Conservation (phyloP, 2,329 filamentous ascomycete species). For the Orbilia quercus region DNA sequence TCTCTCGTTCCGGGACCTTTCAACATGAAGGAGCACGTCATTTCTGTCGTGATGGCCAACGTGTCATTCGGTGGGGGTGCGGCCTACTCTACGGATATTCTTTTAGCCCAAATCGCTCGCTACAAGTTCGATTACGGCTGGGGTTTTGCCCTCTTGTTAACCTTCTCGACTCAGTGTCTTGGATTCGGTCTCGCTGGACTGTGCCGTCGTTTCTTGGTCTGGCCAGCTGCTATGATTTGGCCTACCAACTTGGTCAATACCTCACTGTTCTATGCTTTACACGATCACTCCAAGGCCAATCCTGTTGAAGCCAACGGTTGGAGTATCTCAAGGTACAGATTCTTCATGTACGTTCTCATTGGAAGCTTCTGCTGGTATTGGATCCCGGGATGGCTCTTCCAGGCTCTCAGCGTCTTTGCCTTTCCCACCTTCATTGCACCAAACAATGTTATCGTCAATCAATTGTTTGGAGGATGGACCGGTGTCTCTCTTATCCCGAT, state of each 20-base stretch:
- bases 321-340: conserved; percentile 73
- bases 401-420: conserved; percentile 76
- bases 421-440: conserved; percentile 79
- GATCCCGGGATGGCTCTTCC: conserved; percentile 75
- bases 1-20: conserved; percentile 76
- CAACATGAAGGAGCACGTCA: conserved; percentile 76
- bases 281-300: conserved; percentile 71
- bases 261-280: conserved; percentile 77
- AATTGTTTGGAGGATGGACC: conserved; percentile 76
- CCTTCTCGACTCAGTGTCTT: conserved; percentile 68
- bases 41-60: conserved; percentile 77
- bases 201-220: conserved; percentile 56
- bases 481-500: conserved; percentile 76
- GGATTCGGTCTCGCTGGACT: conserved; percentile 69
- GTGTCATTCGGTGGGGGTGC: conserved; percentile 71
- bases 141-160: conserved; percentile 67
- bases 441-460: conserved; percentile 75
- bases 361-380: conserved; percentile 75
- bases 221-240: conserved; percentile 57
- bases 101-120: conserved; percentile 48
- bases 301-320: conserved; percentile 71
- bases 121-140: conserved; percentile 59
- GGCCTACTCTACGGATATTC: conserved; percentile 51
- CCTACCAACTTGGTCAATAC: conserved; percentile 75
- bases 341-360: conserved; percentile 71